phyloP scores from a whole-genome alignment of 352 stramenopile genomes.

The Thalassiosira exigua region DNA sequence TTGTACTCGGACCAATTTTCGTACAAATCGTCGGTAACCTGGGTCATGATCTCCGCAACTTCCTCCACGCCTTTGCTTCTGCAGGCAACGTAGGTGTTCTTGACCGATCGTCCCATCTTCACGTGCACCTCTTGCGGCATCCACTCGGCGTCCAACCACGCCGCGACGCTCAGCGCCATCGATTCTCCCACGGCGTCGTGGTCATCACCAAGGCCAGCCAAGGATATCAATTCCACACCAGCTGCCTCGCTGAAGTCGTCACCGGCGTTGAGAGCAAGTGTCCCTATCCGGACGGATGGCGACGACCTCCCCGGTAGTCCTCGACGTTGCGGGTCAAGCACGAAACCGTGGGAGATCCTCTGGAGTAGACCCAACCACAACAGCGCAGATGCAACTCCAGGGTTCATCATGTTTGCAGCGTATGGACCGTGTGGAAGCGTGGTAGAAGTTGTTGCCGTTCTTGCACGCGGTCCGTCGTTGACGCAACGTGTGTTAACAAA shows the following conservation, averaged over 20 bases:
- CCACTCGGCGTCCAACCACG: slow-evolving; percentile 76
- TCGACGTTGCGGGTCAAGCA: no score
- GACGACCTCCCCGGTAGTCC: no score
- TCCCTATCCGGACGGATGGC: no score
- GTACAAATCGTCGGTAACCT: slow-evolving; percentile 70
- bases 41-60: slow-evolving; percentile 77
- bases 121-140: slow-evolving; percentile 78
- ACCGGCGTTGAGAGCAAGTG: no score
- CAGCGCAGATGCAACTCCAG: no score
- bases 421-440: no score
- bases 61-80: slow-evolving; percentile 58
- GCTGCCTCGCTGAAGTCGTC: neutral
- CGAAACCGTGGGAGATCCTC: no score
- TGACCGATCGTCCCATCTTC: slow-evolving; percentile 70
- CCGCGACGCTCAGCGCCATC: slow-evolving; percentile 62
- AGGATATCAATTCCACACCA: slow-evolving; percentile 56
- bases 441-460: no score
- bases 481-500: no score
- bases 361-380: no score
- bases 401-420: no score
- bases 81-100: slow-evolving; percentile 68
- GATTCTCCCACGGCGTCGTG: slow-evolving; percentile 68
- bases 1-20: slow-evolving; percentile 73
- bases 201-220: slow-evolving; percentile 55
- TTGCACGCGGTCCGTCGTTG: no score